A percentile compares a stretch with the other conserved stretches of the same genome.
These are phyloP conservation scores for Verbascum thapsus DNA, from an alignment of 257 asterid genomes.

Conservation along the genomic window DNA sequence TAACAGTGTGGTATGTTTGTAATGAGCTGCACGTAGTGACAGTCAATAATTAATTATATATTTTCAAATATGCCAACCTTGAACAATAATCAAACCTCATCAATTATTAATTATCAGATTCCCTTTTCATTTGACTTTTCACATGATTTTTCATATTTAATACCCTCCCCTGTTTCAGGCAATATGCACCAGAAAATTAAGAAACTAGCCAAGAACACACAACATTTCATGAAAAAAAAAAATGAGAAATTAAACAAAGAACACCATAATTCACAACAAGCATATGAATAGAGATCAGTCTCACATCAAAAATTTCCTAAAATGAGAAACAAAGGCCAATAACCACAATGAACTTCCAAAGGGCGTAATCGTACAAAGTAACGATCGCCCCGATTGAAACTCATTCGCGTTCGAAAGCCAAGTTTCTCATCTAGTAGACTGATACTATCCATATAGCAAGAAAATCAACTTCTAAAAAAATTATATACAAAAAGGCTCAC, in stretches of 20 bases:
- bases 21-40: conserved; percentile 44
- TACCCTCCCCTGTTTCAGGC: conserved; percentile 2
- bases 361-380: conserved; percentile 31
- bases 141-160: conserved; percentile 1
- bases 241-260: conserved; percentile 1
- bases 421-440: conserved; percentile 19
- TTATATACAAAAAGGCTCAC: conserved; percentile 56
- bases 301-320: conserved; percentile 48
- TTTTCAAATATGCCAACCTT: conserved; percentile 46
- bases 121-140: conserved; percentile 35
- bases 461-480: conserved; percentile 36
- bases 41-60: conserved; percentile 41
- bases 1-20: conserved; percentile 2
- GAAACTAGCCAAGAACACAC: no score
- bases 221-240: background rate
- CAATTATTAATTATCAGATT: conserved; percentile 49
- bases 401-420: conserved; percentile 21
- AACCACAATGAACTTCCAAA: conserved; percentile 29
- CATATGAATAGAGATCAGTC: conserved; percentile 38
- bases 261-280: conserved; percentile 31
- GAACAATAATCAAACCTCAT: conserved; percentile 22
- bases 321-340: conserved; percentile 35
- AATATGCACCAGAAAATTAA: background rate
- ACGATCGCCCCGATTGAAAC: conserved; percentile 31
- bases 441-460: conserved; percentile 31